Evolutionary conservation across 495 filamentous ascomycete species (phyloP), one percentile per base, ranked within the genome.

Genomic region (Penicillium malachiteum): DNA sequence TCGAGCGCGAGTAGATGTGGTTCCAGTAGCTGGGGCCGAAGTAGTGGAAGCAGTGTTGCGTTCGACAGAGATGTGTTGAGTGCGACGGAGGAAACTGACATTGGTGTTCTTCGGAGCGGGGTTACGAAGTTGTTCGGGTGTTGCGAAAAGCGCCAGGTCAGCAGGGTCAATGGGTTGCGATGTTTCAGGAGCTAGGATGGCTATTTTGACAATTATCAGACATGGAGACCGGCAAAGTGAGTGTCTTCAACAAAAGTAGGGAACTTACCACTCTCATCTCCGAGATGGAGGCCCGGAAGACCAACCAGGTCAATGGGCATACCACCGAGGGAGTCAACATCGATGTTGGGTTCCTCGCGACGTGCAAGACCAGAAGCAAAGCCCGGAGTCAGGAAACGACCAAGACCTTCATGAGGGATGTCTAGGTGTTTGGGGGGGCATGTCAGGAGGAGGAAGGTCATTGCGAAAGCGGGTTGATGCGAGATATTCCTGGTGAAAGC

Each of bases 301-400:
- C 95, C 94, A 41, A 97, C 87, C 42, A 98, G 75, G 69, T 98
- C 93, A 69, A 98, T 84, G 38, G 90, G 91, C 93, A 98, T 97
- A 35, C 95, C 94, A 54, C 96, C 84, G 76, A 97, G 95, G 16
- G 92, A 92, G 83, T 98, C 95, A 17, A 92, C 91, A 71, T 97
- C 94, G 49, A 98, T 92, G 57, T 96, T 96, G 5, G 95, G 76
- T n/a, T 92, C 85, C 74, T 97, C 92, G 57, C 95, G 90, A 58
- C 92, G 81, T 1, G 90, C 90, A 55, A 98, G 72, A 48, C 90
- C 86, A 32, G 91, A 92, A 21, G 91, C 89, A 75, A 96, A 97
- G 2, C 82, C 85, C 1, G 93, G 88, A 9, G 85, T 87, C 12
- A 93, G 92, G 70, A 96, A 97, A 63, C 91, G 87, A 8, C 87